Base-by-base conservation (phyloP, 2,329 filamentous ascomycete genomes). In the Apiospora arundinis region DNA sequence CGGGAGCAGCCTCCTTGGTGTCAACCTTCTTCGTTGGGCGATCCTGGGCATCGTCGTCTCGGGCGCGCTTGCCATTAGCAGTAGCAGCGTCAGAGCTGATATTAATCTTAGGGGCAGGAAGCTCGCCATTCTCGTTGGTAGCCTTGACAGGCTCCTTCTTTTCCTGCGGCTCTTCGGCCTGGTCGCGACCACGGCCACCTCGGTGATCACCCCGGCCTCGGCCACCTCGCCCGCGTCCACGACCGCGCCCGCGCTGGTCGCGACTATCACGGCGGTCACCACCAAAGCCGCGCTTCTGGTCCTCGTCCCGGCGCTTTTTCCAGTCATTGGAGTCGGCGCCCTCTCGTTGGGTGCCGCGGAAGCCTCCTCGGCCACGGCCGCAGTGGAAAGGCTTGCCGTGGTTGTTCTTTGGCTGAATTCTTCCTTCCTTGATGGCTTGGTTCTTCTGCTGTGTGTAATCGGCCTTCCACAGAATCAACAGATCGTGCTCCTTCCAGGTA, bases 391-490 rank as follows among this genome's bases (percentile, higher is more conserved):
- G 80, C 71, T 78, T 76, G 48, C 78, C 76, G 45, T 75, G 73
- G 37, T 77, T 80, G 67, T 79, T 80, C 77, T 85, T 90, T 73
- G 92, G 89, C 79, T 90, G 85, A 67, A 94, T 85, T 78, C 90
- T 90, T 72, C 93, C 93, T 60, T 90, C 87, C 76, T 89, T 87
- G 77, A 95, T 95, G 48, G 93, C 89, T 70, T 90, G 84, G 71
- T 87, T 87, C 86, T 95, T 95, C 81, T 92, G 90, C n/a, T 92
- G 88, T 75, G 93, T 92, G 82, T 99, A 99, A 23, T 90, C 92
- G 78, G 90, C 89, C 91, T 99, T 99, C 83, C 90, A 91, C 90
- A 94, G 95, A 84, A 96, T 92, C 80, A 91, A 85, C 69, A 98
- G 87, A 45, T 94, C 91, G 75, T 93, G 87, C 69, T 88, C 95